A percentile compares a stretch with the other conserved stretches of the same genome.
Conservation (phyloP, 805 yeast genomes). For the Teunomyces stri region DNA sequence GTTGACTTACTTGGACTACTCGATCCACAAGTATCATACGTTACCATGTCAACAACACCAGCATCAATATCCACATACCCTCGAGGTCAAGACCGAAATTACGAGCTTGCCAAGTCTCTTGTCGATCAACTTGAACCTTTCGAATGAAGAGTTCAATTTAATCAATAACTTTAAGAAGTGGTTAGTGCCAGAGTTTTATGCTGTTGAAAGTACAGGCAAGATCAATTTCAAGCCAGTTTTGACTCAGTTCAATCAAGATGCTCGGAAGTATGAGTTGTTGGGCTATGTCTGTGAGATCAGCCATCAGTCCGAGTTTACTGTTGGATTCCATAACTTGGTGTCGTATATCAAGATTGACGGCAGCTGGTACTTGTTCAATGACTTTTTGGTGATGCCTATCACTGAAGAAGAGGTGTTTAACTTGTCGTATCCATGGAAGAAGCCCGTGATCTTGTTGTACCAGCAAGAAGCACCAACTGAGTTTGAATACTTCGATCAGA, state of each 20-base stretch:
- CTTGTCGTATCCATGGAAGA: constrained; percentile 75
- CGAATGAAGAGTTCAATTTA: constrained; percentile 52
- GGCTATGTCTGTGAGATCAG: constrained; percentile 71
- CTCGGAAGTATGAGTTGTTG: constrained; percentile 54
- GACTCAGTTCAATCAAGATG: constrained; percentile 27
- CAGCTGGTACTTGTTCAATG: constrained; percentile 85
- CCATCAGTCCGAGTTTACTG: constrained; percentile 36
- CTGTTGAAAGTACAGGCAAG: constrained; percentile 30
- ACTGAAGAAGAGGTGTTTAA: constrained; percentile 77
- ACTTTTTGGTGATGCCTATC: constrained; percentile 78
- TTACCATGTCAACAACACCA: constrained; percentile 51
- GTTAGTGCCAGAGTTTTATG: constrained; percentile 61
- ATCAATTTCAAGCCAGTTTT: constrained; percentile 35
- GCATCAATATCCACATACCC: constrained; percentile 27
- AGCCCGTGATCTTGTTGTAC: constrained; percentile 70
- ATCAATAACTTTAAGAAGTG: constrained; percentile 52
- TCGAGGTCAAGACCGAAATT: constrained; percentile 53
- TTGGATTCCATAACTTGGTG: constrained; percentile 56
- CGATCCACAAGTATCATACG: constrained; percentile 52
- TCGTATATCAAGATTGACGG: constrained; percentile 52
- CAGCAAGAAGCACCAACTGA: constrained; percentile 51
- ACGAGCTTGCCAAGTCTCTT: constrained; percentile 63
- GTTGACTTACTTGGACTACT: constrained; percentile 58
- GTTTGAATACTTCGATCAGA: constrained; percentile 36
- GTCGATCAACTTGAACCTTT: constrained; percentile 56